Percentiles rank a stretch among this genome's conserved stretches.
These are phyloP conservation scores for Ogataea zsoltii DNA, from an alignment of 805 yeast species.

Conservation along the genomic window DNA sequence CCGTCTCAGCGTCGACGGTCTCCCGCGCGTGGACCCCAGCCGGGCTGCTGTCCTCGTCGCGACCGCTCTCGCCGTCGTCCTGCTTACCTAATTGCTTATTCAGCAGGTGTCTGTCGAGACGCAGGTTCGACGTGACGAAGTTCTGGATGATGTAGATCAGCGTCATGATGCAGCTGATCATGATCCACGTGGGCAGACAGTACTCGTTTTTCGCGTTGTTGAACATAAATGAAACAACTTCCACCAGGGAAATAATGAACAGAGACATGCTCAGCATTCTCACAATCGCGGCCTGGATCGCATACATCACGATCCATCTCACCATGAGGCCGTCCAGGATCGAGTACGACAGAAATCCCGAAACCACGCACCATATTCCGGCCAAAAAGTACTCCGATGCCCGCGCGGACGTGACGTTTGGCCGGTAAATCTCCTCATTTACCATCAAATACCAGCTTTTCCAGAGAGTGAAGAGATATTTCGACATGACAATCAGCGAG, in stretches of 20 bases:
- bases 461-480: conserved; percentile 29
- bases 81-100: conserved; percentile 8
- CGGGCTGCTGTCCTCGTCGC: background rate
- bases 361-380: conserved; percentile 90
- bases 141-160: conserved; percentile 80
- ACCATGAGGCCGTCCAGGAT: conserved; percentile 88
- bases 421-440: conserved; percentile 21
- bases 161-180: conserved; percentile 84
- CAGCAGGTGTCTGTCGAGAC: conserved; percentile 36
- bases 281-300: conserved; percentile 83
- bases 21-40: conserved; percentile 2
- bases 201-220: conserved; percentile 62
- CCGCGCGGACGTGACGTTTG: conserved; percentile 53
- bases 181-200: conserved; percentile 86
- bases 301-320: conserved; percentile 91
- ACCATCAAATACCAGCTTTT: conserved; percentile 28
- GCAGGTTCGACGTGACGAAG: conserved; percentile 78
- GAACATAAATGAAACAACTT: conserved; percentile 63
- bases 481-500: conserved; percentile 46
- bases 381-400: conserved; percentile 79
- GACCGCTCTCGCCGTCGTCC: background rate
- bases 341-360: conserved; percentile 80
- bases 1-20: background rate
- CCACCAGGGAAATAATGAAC: conserved; percentile 68
- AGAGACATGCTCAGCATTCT: conserved; percentile 83